These are phyloP conservation scores for Sporothrix globosa DNA, from an alignment of 2,329 filamentous ascomycete genomes.

Conservation along the genomic window DNA sequence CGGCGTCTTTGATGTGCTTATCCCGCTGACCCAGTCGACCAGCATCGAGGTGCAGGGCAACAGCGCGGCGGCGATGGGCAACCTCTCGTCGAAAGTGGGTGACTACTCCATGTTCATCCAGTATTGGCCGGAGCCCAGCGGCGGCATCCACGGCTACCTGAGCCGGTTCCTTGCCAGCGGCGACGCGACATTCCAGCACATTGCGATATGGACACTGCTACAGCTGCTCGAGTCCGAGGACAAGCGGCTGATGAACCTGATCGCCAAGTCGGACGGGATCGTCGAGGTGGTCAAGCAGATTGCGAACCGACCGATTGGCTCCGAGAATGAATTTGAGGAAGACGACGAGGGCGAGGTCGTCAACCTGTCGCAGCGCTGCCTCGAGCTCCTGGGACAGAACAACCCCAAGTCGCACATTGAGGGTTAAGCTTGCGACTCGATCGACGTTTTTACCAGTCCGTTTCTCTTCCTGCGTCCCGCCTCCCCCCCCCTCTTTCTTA, in stretches of 20 bases:
- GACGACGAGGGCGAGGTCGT: conserved; percentile 94
- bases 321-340: conserved; percentile 82
- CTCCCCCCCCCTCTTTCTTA: not conserved
- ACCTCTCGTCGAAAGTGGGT: conserved; percentile 95
- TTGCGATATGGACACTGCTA: conserved; percentile 96
- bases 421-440: conserved; percentile 55
- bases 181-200: conserved; percentile 97
- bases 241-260: conserved; percentile 81
- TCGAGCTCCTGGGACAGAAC: conserved; percentile 80
- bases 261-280: conserved; percentile 87
- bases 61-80: conserved; percentile 92
- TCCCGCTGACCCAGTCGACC: conserved; percentile 89
- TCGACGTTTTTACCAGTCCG: not conserved
- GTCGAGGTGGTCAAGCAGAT: conserved; percentile 91
- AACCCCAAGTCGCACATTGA: conserved; percentile 81
- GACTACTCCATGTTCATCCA: conserved; percentile 96
- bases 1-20: conserved; percentile 94
- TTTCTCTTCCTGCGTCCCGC: not conserved
- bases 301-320: conserved; percentile 83
- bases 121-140: conserved; percentile 89
- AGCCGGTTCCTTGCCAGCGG: conserved; percentile 90
- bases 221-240: conserved; percentile 96
- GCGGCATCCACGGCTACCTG: conserved; percentile 94
- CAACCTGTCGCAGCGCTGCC: conserved; percentile 82
- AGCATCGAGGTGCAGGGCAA: conserved; percentile 99